Evolutionary conservation across 2,329 filamentous ascomycete species (phyloP), one percentile per base, ranked within the genome.

Genomic region (Monosporascus cannonballus): DNA sequence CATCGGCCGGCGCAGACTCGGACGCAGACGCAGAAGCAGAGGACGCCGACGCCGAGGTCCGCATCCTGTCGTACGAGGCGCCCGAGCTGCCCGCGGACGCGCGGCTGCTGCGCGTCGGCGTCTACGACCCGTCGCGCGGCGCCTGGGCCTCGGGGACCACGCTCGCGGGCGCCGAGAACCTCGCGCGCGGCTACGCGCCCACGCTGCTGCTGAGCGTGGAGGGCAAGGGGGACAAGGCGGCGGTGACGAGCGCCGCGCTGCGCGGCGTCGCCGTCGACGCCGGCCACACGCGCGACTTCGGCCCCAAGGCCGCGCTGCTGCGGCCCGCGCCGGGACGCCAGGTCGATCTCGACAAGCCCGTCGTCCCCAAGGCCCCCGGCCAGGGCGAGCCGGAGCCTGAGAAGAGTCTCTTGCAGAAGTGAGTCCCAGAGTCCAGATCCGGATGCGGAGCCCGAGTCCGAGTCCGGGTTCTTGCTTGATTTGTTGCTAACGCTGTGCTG

Each of bases 351-450:
- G 86, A 86, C 61, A 81, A 79, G 69, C 84, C 84, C 3, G 75
- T 88, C 38, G 78, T 86, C 47, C 68, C 87, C 56, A 78, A 72
- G 46, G 73, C 80, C 0, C 79, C 85, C 58, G 84, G 84, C 17
- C 82, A 76, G 67, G 76, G 77, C 42, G 77, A 71, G 51, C 73
- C 74, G 56, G 76, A 77, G 63, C 70, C 69, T 51, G 82, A 87
- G 71, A 87, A 86, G 77, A 76, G 79, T 2, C 76, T 87, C 56
- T 65, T 87, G 52, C 84, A 87, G 69, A 87, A 85, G 84, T 86
- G 74, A 62, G 78, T 75, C 45, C 22, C 34, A 20, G 8, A 24
- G 24, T 9, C 9, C 27, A 30, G 27, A 30, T 30, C 27, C 27
- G 27, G 27, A 30, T 14, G 27, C 27, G 27, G 27, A 30, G 27